phyloP scores from a whole-genome alignment of 2,329 filamentous ascomycete genomes.

The Botrytis fabae region DNA sequence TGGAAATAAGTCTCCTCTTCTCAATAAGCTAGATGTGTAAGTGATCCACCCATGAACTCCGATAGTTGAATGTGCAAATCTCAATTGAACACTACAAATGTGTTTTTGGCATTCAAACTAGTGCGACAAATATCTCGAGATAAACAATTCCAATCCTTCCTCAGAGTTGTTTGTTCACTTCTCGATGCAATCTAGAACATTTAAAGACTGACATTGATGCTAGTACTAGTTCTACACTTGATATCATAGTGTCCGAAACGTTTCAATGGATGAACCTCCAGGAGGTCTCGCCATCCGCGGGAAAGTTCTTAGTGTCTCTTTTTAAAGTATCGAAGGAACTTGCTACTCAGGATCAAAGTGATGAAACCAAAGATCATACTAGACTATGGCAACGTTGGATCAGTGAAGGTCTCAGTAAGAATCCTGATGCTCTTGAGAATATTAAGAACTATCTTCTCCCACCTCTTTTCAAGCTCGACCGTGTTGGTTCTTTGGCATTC shows the following conservation, averaged over 20 bases:
- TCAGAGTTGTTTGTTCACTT: accelerated
- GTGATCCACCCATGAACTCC: not conserved
- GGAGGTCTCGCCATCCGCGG: constrained; percentile 59
- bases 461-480: constrained; percentile 61
- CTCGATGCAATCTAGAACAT: not conserved
- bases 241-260: constrained; percentile 52
- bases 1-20: not conserved
- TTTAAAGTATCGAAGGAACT: constrained; percentile 48
- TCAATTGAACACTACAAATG: not conserved
- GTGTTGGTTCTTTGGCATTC: constrained; percentile 54
- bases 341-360: constrained; percentile 38
- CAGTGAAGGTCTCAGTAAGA: constrained; percentile 49
- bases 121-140: not conserved
- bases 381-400: constrained; percentile 58
- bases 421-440: constrained; percentile 57
- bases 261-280: constrained; percentile 58
- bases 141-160: not conserved
- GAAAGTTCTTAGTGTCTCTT: constrained; percentile 60
- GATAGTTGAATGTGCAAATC: not conserved
- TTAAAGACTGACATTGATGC: not conserved
- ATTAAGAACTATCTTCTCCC: constrained; percentile 66
- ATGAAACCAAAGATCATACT: constrained; percentile 40
- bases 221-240: constrained; percentile 38
- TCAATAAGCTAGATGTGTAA: not conserved
- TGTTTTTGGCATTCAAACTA: not conserved